These are phyloP conservation scores for Candida suzukii DNA, from an alignment of 805 yeast species.

Conservation along the genomic window DNA sequence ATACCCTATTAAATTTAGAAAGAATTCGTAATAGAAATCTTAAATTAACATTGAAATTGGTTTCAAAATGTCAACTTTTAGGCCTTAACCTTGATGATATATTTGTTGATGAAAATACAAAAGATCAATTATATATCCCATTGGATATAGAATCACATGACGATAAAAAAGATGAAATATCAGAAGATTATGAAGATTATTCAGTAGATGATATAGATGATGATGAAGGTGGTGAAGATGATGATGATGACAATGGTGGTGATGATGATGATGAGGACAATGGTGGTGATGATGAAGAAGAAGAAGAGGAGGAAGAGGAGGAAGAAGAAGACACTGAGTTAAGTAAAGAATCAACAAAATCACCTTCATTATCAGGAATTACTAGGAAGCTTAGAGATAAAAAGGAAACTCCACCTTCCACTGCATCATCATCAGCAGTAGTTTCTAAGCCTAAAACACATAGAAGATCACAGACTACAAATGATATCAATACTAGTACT, in stretches of 20 bases:
- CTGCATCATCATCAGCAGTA: background rate
- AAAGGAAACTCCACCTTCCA: background rate
- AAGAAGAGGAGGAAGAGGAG: background rate
- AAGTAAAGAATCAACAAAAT: background rate
- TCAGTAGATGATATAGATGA: background rate
- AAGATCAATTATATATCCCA: background rate
- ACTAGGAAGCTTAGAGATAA: background rate
- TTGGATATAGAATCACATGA: background rate
- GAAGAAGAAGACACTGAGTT: background rate
- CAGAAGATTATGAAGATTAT: background rate
- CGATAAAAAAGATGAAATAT: background rate
- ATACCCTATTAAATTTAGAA: conserved; percentile 36
- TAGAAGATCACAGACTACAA: conserved; percentile 20
- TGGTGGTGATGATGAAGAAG: background rate
- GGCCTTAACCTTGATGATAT: background rate
- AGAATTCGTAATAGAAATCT: conserved; percentile 26
- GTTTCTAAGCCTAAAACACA: conserved; percentile 6
- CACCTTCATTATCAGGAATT: background rate
- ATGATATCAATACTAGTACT: conserved; percentile 18
- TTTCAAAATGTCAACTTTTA: conserved; percentile 11
- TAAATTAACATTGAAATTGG: conserved; percentile 27
- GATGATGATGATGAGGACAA: background rate
- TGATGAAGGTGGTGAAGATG: background rate
- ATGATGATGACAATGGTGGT: background rate
- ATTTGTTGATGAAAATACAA: background rate